Base-by-base conservation (phyloP, 495 filamentous ascomycete genomes). In the Xylaria intraflava region DNA sequence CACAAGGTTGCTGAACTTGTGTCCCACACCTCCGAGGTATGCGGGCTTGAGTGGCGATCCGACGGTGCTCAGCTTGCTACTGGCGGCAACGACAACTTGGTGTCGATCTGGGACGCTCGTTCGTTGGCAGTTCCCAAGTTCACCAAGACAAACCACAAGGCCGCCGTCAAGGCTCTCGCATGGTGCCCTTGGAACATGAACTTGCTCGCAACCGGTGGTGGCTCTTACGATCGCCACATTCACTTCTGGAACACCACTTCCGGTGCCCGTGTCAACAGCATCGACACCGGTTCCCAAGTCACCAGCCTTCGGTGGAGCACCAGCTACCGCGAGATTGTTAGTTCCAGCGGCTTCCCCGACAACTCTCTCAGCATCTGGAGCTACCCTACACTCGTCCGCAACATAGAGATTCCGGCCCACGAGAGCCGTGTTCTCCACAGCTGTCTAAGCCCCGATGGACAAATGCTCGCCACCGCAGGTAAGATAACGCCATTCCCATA, bases 211-310 rank as follows among this genome's bases (percentile, higher is more conserved):
- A 96, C 94, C 23, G 93, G 94, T 29, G 94, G 94, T 60, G 93
- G 93, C 46, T 93, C 90, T 20, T 93, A 96, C 69, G 93, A 97
- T 67, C 84, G 89, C 58, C 87, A 96, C 73, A 99, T 99, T 68
- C 94, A 97, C 72, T 99, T 97, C 82, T 99, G 93, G 93, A 99
- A 99, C 78, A 89, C 88, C 42, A 97, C 93, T 14, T 94, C 93
- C 7, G 93, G 93, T 52, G 93, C 93, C 23, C 85, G 93, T 49
- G 92, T 92, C 69, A 99, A 99, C 83, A 93, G 88, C 79, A 96
- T 99, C 72, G 92, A 96, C 65, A 96, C 93, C 17, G 94, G 93
- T 43, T 94, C 89, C 23, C 93, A 97, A 69, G 93, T 99, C 29
- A 99, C 93, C 57, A 89, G 85, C 56, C 80, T 99, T 27, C 83